Conservation (phyloP, 2,329 filamentous ascomycete genomes). For the Apiospora arundinis region DNA sequence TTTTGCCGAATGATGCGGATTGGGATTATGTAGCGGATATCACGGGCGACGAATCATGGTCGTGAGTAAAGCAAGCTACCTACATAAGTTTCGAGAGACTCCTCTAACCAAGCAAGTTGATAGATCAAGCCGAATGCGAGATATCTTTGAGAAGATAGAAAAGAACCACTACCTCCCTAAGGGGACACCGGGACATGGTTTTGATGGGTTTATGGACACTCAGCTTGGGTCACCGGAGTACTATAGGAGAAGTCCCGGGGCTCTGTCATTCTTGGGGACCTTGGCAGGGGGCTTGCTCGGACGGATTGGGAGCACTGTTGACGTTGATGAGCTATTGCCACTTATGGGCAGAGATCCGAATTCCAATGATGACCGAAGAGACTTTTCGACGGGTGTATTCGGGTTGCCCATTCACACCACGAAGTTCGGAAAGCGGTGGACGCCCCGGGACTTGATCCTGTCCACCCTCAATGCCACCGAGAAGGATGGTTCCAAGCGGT, state of each 20-base stretch:
- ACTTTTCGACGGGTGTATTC: constrained; percentile 27
- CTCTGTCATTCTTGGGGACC: not conserved
- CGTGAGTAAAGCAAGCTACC: constrained; percentile 22
- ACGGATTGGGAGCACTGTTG: not conserved
- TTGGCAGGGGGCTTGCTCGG: not conserved
- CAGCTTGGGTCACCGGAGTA: constrained; percentile 2
- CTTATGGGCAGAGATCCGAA: constrained; percentile 29
- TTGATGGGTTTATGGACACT: constrained; percentile 26
- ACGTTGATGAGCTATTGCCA: constrained; percentile 4
- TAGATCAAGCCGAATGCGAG: constrained; percentile 26
- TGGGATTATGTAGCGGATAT: constrained; percentile 33
- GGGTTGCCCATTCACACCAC: constrained; percentile 30
- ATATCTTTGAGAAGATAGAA: constrained; percentile 29
- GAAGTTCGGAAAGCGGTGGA: constrained; percentile 36
- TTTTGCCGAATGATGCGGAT: constrained; percentile 31
- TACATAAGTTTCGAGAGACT: not conserved
- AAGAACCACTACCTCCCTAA: constrained; percentile 32
- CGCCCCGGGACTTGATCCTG: constrained; percentile 56
- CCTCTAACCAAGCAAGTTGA: constrained; percentile 18
- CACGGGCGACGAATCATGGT: constrained; percentile 32
- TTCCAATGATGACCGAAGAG: constrained; percentile 25
- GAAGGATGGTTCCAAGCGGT: constrained; percentile 50
- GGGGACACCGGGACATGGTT: constrained; percentile 30
- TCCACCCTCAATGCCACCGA: constrained; percentile 23
- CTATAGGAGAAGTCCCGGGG: constrained; percentile 23